Evolutionary conservation across 345 rosid genomes (phyloP).

Genomic region (Ceriops decandra): DNA sequence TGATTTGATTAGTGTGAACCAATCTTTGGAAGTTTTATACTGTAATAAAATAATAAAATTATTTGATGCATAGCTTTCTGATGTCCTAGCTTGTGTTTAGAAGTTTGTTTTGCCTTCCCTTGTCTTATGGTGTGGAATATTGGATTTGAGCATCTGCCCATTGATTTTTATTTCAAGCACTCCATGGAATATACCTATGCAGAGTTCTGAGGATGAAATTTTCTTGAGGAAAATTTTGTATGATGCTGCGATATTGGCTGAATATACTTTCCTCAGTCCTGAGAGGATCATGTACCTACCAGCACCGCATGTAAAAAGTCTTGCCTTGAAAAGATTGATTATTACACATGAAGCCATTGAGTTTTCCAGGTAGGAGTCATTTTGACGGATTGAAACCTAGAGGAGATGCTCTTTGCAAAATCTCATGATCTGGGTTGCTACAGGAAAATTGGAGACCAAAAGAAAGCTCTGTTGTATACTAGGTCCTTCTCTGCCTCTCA

Average conservation of each 20-base stretch:
- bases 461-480: constrained; percentile 35
- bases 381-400: constrained; percentile 7
- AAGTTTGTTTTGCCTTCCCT: background rate
- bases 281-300: constrained; percentile 24
- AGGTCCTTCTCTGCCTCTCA: constrained; percentile 41
- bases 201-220: constrained; percentile 43
- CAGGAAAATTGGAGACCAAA: constrained; percentile 46
- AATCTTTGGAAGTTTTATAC: too few relatives aligned
- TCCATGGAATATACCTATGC: constrained; percentile 16
- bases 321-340: constrained; percentile 45
- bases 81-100: too few relatives aligned
- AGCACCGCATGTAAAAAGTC: constrained; percentile 26
- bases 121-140: background rate
- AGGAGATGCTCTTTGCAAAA: background rate
- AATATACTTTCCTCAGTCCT: constrained; percentile 45
- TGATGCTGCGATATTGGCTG: constrained; percentile 50
- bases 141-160: background rate
- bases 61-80: too few relatives aligned
- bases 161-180: constrained; percentile 1
- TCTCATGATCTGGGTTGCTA: constrained; percentile 14
- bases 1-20: too few relatives aligned
- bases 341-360: constrained; percentile 47
- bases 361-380: constrained; percentile 37
- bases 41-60: too few relatives aligned
- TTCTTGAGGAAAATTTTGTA: constrained; percentile 39